Conservation (phyloP, 176 grass and related monocot species). For the Triticum monococcum region DNA sequence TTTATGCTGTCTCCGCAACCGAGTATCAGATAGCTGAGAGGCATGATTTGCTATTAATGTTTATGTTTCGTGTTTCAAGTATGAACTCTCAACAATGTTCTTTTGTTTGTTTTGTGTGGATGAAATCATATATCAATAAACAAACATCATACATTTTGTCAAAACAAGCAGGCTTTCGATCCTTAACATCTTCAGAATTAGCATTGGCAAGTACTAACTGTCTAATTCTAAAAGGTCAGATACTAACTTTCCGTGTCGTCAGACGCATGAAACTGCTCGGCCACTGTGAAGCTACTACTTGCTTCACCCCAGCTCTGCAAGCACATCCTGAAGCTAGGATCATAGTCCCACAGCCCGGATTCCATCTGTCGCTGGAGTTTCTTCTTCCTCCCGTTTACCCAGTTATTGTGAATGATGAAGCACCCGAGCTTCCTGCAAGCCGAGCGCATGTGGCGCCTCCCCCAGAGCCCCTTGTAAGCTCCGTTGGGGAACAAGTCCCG, state of each 20-base stretch:
- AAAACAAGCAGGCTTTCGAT: not conserved
- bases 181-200: not conserved
- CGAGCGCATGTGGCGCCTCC: conserved; percentile 34
- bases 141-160: not conserved
- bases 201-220: not conserved
- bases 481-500: conserved; percentile 74
- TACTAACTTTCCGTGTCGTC: not conserved
- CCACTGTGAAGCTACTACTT: not conserved
- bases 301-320: conserved; percentile 52
- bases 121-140: not conserved
- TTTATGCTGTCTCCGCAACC: not conserved
- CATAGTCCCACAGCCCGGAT: conserved; percentile 78
- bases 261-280: not conserved
- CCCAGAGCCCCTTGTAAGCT: conserved; percentile 75
- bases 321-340: conserved; percentile 69
- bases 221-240: not conserved
- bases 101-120: not conserved
- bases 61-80: not conserved
- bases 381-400: conserved; percentile 68
- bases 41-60: not conserved
- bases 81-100: not conserved
- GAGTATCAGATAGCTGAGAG: not conserved
- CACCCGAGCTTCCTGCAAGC: conserved; percentile 54
- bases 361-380: conserved; percentile 63
- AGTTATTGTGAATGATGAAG: conserved; percentile 85